Percentiles rank a stretch among this genome's conserved stretches.
Conservation (phyloP, 495 filamentous ascomycete genomes). For the Aspergillus leporis region DNA sequence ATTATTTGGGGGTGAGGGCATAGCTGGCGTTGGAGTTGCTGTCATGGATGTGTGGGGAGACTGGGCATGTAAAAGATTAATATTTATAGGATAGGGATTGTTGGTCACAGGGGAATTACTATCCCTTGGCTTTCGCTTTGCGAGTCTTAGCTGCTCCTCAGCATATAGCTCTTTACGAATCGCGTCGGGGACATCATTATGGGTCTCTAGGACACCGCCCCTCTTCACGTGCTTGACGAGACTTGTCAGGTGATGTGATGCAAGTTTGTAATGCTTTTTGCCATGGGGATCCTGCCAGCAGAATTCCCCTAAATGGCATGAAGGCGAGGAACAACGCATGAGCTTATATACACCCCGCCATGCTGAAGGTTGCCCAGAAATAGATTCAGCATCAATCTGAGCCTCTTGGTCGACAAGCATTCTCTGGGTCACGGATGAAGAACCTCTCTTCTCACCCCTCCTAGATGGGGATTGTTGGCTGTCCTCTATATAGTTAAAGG, state of each 20-base stretch:
- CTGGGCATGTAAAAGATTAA: no score
- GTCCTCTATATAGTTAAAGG: slow-evolving; percentile 9
- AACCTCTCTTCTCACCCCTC: slow-evolving; percentile 5
- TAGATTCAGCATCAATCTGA: slow-evolving; percentile 7
- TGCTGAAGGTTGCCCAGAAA: slow-evolving; percentile 8
- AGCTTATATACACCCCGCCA: slow-evolving; percentile 33
- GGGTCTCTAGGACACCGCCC: slow-evolving; percentile 21
- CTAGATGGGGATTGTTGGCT: neutral
- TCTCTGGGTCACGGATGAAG: slow-evolving; percentile 4
- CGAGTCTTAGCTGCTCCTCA: no score
- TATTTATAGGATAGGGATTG: no score
- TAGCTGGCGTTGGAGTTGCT: no score
- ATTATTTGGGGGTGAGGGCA: no score
- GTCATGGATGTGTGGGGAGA: no score
- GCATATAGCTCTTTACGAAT: slow-evolving; percentile 29
- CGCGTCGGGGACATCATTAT: slow-evolving; percentile 28
- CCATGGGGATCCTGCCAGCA: slow-evolving; percentile 32
- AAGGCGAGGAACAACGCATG: slow-evolving; percentile 24
- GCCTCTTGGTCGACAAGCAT: slow-evolving; percentile 6
- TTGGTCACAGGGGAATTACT: no score
- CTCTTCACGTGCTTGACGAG: slow-evolving; percentile 26
- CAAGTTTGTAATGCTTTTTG: slow-evolving; percentile 35
- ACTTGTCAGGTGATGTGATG: slow-evolving; percentile 24
- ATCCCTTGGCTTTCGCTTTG: no score
- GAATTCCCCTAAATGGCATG: slow-evolving; percentile 25